Evolutionary conservation across 192 early-diverging fungal species (phyloP).

Genomic region (Radiomyces spectabilis): DNA sequence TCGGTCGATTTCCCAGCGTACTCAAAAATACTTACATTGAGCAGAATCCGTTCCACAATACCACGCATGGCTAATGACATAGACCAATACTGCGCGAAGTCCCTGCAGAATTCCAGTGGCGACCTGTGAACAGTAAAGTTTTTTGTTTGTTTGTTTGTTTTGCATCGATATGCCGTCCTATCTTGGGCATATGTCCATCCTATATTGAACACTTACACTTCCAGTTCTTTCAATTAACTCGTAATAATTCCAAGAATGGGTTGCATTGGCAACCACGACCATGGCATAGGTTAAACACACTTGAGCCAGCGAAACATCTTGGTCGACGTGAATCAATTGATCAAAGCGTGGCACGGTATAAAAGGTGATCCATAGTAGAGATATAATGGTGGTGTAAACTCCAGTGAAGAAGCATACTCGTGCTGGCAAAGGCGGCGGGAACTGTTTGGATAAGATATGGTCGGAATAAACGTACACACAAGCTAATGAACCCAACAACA

Average conservation of each 20-base stretch:
- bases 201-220: slow-evolving; percentile 25
- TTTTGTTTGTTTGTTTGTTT: no score
- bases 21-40: slow-evolving; percentile 32
- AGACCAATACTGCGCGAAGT: slow-evolving; percentile 47
- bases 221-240: slow-evolving; percentile 43
- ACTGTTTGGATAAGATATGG: slow-evolving; percentile 32
- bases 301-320: background rate
- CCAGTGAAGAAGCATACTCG: slow-evolving; percentile 45
- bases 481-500: slow-evolving; percentile 21
- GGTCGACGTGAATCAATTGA: slow-evolving; percentile 20
- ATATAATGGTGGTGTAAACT: slow-evolving; percentile 29
- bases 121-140: slow-evolving; percentile 16
- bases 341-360: slow-evolving; percentile 49
- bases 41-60: slow-evolving; percentile 43
- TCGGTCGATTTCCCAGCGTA: background rate
- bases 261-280: slow-evolving; percentile 32
- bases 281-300: slow-evolving; percentile 36
- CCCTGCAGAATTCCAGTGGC: slow-evolving; percentile 50
- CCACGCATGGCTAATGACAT: slow-evolving; percentile 48
- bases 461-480: slow-evolving; percentile 53
- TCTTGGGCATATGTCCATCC: background rate
- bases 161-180: background rate
- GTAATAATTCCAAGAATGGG: slow-evolving; percentile 49
- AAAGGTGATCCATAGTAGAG: slow-evolving; percentile 35
- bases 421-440: slow-evolving; percentile 39